Evolutionary conservation across 371 early-diverging fungal genomes (phyloP).

Genomic region (Paraphysoderma sedebokerense): DNA sequence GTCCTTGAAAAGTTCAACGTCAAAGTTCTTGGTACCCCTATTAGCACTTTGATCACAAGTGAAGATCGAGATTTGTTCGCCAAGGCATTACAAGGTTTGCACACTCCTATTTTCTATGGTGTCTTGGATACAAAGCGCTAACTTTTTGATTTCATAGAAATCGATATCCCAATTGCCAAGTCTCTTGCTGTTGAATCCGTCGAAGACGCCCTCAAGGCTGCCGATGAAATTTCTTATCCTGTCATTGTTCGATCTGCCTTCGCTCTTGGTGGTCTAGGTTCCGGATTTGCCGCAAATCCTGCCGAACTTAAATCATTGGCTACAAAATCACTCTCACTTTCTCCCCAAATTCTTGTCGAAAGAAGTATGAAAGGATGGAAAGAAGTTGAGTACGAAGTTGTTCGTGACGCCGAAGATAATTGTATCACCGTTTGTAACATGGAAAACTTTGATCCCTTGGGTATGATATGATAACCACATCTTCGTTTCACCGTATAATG

Average conservation of each 20-base stretch:
- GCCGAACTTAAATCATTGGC: slow-evolving; percentile 51
- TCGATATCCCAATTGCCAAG: slow-evolving; percentile 69
- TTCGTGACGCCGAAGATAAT: slow-evolving; percentile 83
- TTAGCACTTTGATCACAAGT: slow-evolving; percentile 65
- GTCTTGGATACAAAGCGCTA: background rate
- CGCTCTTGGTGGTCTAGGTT: slow-evolving; percentile 88
- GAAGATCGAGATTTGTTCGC: slow-evolving; percentile 93
- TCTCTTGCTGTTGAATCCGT: slow-evolving; percentile 64
- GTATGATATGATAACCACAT: background rate
- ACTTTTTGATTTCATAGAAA: slow-evolving; percentile 22
- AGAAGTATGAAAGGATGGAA: slow-evolving; percentile 95
- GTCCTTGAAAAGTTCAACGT: slow-evolving; percentile 55
- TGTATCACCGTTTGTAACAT: slow-evolving; percentile 96
- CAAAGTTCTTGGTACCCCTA: slow-evolving; percentile 84
- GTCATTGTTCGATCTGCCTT: slow-evolving; percentile 85
- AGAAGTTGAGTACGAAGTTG: slow-evolving; percentile 95
- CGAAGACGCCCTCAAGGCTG: slow-evolving; percentile 67
- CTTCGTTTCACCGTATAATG: background rate
- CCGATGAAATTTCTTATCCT: slow-evolving; percentile 68
- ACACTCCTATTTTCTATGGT: background rate
- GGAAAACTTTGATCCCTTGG: slow-evolving; percentile 95
- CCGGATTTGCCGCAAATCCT: slow-evolving; percentile 75
- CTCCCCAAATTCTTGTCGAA: slow-evolving; percentile 82
- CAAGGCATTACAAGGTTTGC: slow-evolving; percentile 51
- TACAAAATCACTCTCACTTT: slow-evolving; percentile 55